Base-by-base conservation (phyloP, 2,329 filamentous ascomycete genomes). In the Talaromyces islandicus region DNA sequence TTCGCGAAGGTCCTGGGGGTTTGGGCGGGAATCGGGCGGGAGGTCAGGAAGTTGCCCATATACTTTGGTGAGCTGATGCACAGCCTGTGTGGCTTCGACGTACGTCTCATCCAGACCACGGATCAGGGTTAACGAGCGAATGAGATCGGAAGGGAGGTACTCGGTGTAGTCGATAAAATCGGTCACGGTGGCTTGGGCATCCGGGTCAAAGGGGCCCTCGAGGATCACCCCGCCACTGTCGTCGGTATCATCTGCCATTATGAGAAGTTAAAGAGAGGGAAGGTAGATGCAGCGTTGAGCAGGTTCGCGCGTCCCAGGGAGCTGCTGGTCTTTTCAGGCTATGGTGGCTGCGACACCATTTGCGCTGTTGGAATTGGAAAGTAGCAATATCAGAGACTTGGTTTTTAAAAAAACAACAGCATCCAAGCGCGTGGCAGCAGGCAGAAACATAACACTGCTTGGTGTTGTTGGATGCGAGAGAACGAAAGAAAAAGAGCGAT, bases 121-220 rank as follows among this genome's bases (percentile, higher is more conserved):
- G 67, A 88, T 86, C 60, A 88, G 77, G 56, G 82, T 85, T 58
- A 88, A 75, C 63, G 85, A 87, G 67, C 85, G 85, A 61, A 82
- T 79, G 25, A 88, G 77, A 69, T 88, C 85, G 10, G 85, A 84
- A 35, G 85, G 85, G 60, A 87, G 85, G 77, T 86, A 87, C 73
- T 88, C 85, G 63, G 85, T 88, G 73, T 88, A 88, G 71, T 87
- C 85, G 61, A 87, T 82, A 71, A 85, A 88, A 71, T 88, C 85
- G 64, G 84, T 86, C 52, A 88, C 83, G 27, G 85, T 87, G 35
- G 84, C 83, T 69, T 87, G 84, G 60, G 85, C 83, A 68, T 88
- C 85, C 35, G 85, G 85, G 68, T 88, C 85, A 58, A 81, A 79
- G 57, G 80, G 78, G 25, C 78, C 76, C 64, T 80, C 75, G n/a